A percentile compares a stretch with the other conserved stretches of the same genome.
phyloP scores from a whole-genome alignment of 1,139 yeast species.

The Yamadazyma dushanensis region DNA sequence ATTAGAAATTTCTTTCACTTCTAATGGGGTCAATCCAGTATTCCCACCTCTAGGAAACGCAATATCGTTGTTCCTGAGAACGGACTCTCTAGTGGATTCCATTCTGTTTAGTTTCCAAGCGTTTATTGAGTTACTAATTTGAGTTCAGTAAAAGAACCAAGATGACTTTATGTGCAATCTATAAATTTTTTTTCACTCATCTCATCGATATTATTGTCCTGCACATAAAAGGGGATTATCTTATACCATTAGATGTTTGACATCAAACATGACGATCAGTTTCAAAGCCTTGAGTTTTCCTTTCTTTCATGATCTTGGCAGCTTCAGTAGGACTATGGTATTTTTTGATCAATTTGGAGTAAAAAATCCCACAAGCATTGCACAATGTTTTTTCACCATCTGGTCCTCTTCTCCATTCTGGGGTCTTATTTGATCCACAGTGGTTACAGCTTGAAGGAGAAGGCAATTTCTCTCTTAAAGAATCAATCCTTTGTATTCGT shows the following conservation, averaged over 20 bases:
- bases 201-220: constrained; percentile 6
- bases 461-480: neutral
- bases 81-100: constrained; percentile 11
- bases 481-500: constrained; percentile 3
- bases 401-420: constrained; percentile 51
- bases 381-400: constrained; percentile 44
- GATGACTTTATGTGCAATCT: neutral
- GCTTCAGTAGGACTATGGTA: constrained; percentile 24
- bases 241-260: neutral
- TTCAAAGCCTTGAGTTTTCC: constrained; percentile 22
- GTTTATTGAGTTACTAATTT: constrained; percentile 5
- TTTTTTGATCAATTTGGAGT: constrained; percentile 30
- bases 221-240: neutral
- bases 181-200: constrained; percentile 6
- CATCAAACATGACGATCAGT: constrained; percentile 15
- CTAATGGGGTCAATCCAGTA: constrained; percentile 81
- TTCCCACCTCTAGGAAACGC: constrained; percentile 97
- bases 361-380: constrained; percentile 49
- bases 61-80: constrained; percentile 52
- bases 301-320: constrained; percentile 27
- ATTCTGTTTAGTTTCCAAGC: constrained; percentile 9
- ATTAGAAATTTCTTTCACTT: constrained; percentile 87
- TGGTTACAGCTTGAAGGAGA: constrained; percentile 23
- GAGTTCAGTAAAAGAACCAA: neutral
- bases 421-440: constrained; percentile 35